phyloP scores from a whole-genome alignment of 768 basidiomycete genomes.

The Naganishia onofrii region DNA sequence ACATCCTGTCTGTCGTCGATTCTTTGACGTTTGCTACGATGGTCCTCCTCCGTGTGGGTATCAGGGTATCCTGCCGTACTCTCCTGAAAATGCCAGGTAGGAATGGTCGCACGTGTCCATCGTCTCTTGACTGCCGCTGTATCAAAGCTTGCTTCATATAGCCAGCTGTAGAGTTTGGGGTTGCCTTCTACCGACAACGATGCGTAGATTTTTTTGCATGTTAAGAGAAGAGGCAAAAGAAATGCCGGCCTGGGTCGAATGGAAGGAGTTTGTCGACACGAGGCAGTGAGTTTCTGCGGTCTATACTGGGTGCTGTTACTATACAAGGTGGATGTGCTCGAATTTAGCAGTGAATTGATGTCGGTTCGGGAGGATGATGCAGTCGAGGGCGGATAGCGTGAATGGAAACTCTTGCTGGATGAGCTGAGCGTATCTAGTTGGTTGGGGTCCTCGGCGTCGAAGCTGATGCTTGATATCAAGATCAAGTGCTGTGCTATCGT shows the following conservation, averaged over 20 bases:
- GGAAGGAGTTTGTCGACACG: slow-evolving; percentile 1
- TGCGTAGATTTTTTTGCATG: slow-evolving; percentile 36
- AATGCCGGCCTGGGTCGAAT: slow-evolving; percentile 28
- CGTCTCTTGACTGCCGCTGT: slow-evolving; percentile 40
- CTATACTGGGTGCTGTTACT: neutral
- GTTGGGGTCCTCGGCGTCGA: neutral
- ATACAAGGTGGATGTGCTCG: neutral
- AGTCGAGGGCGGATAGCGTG: neutral
- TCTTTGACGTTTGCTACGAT: neutral
- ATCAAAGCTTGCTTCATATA: slow-evolving; percentile 48
- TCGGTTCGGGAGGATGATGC: slow-evolving; percentile 1
- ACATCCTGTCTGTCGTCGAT: neutral
- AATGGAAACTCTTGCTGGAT: neutral
- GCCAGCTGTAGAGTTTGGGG: slow-evolving; percentile 41
- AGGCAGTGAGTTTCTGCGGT: neutral
- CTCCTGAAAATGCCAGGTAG: slow-evolving; percentile 6
- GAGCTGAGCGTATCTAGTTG: no score
- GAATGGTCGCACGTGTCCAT: slow-evolving; percentile 28
- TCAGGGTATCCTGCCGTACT: neutral
- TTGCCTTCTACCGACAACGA: slow-evolving; percentile 40
- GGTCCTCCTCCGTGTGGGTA: neutral
- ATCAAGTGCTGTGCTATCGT: slow-evolving; percentile 8
- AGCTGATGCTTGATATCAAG: slow-evolving; percentile 5
- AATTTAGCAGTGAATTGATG: slow-evolving; percentile 13
- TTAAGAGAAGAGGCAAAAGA: slow-evolving; percentile 38